These are phyloP conservation scores for Penicillium flavigenum DNA, from an alignment of 495 filamentous ascomycete genomes.

Conservation along the genomic window DNA sequence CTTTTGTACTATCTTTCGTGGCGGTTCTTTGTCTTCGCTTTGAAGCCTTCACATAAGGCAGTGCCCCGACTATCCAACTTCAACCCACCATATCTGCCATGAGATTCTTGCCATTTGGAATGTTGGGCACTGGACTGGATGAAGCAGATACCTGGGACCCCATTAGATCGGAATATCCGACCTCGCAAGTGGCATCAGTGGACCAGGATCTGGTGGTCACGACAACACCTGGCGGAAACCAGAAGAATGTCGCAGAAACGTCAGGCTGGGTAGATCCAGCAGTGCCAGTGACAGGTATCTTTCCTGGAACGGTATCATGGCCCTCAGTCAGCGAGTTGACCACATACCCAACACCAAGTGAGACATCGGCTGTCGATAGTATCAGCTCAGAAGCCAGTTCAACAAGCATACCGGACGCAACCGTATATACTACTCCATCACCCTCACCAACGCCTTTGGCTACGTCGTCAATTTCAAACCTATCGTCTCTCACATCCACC, in stretches of 20 bases:
- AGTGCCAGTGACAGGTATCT: background rate
- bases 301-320: background rate
- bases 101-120: background rate
- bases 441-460: background rate
- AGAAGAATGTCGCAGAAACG: background rate
- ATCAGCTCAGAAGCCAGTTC: background rate
- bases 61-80: background rate
- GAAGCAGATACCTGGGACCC: too few species aligned
- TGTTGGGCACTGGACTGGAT: background rate
- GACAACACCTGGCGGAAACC: background rate
- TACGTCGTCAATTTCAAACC: background rate
- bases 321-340: background rate
- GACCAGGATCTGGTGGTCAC: background rate
- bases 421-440: background rate
- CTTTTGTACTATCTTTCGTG: background rate
- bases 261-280: background rate
- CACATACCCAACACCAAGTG: background rate
- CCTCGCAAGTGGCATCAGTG: background rate
- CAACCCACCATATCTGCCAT: background rate
- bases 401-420: background rate
- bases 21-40: slow-evolving; percentile 9
- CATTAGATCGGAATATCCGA: background rate
- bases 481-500: background rate
- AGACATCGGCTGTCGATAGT: background rate
- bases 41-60: slow-evolving; percentile 6